phyloP scores from a whole-genome alignment of 2,329 filamentous ascomycete species.

The Alternaria conjuncta region DNA sequence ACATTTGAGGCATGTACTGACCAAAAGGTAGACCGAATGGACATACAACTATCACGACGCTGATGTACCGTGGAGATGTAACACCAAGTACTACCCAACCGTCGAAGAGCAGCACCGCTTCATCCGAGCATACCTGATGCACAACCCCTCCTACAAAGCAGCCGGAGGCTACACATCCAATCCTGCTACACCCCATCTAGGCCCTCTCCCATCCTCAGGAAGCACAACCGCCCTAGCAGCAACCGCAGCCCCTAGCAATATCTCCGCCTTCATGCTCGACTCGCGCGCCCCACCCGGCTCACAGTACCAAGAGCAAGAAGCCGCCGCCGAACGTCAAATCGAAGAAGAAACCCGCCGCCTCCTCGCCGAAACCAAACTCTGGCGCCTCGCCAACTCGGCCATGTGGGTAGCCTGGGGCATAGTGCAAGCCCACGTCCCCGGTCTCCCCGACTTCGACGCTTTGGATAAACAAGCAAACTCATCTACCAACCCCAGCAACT shows the following conservation, averaged over 20 bases:
- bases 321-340: constrained; percentile 63
- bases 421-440: constrained; percentile 87
- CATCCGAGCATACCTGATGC: constrained; percentile 83
- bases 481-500: constrained; percentile 17
- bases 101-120: constrained; percentile 83
- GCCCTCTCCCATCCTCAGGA: constrained; percentile 38
- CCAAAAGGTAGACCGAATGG: constrained; percentile 75
- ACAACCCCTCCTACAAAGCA: constrained; percentile 71
- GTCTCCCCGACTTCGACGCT: constrained; percentile 62
- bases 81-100: constrained; percentile 74
- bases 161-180: constrained; percentile 60
- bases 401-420: constrained; percentile 97
- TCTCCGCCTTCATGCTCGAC: constrained; percentile 80
- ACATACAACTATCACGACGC: constrained; percentile 94
- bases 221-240: constrained; percentile 43
- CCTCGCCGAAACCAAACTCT: constrained; percentile 79
- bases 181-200: constrained; percentile 44
- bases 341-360: constrained; percentile 74
- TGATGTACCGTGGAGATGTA: constrained; percentile 69
- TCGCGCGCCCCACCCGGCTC: constrained; percentile 46
- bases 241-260: constrained; percentile 44
- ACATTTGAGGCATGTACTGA: background rate
- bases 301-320: constrained; percentile 48
- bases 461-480: constrained; percentile 22
- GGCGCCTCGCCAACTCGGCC: constrained; percentile 86